Percentiles rank a stretch among this genome's conserved stretches.
These are phyloP conservation scores for Cinnamomum chago DNA, from an alignment of 164 flowering plant genomes.

Conservation along the genomic window DNA sequence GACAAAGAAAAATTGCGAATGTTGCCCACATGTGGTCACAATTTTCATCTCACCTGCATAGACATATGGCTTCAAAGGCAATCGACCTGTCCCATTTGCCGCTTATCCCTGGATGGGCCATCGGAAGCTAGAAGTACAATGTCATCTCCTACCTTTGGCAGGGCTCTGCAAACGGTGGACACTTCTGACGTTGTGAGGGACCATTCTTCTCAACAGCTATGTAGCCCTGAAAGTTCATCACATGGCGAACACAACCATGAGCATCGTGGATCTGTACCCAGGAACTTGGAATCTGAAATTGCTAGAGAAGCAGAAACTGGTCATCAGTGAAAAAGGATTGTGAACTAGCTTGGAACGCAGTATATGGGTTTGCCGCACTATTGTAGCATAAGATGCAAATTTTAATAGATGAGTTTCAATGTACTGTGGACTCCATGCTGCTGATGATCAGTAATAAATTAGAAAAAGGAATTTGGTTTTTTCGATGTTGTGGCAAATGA, in stretches of 20 bases:
- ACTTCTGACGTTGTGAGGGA: slow-evolving; percentile 22
- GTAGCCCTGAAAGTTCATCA: slow-evolving; percentile 20
- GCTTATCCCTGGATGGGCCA: slow-evolving; percentile 47
- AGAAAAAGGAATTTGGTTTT: too few relatives aligned
- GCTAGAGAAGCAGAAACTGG: not conserved
- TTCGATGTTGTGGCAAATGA: too few relatives aligned
- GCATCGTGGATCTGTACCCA: slow-evolving; percentile 16
- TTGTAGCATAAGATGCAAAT: too few relatives aligned
- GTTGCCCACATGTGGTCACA: slow-evolving; percentile 74
- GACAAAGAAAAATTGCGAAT: slow-evolving; percentile 65
- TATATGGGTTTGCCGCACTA: too few relatives aligned
- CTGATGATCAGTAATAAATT: too few relatives aligned
- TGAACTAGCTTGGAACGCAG: not conserved
- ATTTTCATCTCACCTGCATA: slow-evolving; percentile 67
- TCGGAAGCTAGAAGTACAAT: slow-evolving; percentile 18
- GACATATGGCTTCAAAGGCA: slow-evolving; percentile 71
- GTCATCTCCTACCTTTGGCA: slow-evolving; percentile 16
- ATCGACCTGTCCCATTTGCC: slow-evolving; percentile 79
- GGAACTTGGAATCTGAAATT: slow-evolving; percentile 12
- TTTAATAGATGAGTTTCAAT: too few relatives aligned
- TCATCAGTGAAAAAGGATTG: too few relatives aligned
- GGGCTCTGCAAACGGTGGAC: slow-evolving; percentile 17
- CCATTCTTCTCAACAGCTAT: slow-evolving; percentile 38
- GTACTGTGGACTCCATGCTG: too few relatives aligned
- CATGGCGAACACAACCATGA: slow-evolving; percentile 17